Evolutionary conservation across 163 green algal species (phyloP).

Genomic region (Prototheca cutis): DNA sequence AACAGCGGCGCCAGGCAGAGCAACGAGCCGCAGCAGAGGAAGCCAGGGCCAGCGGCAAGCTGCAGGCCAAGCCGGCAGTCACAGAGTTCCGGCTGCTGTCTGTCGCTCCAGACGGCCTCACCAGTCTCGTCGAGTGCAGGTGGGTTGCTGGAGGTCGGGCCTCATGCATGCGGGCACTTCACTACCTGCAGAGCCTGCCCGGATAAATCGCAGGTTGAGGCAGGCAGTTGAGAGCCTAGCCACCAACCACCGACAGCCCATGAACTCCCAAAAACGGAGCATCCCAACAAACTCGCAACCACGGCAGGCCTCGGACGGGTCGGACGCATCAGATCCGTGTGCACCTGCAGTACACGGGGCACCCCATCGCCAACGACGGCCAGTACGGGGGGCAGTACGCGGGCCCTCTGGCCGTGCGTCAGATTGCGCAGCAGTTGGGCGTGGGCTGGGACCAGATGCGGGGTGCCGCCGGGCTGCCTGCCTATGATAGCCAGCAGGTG

Average conservation of each 20-base stretch:
- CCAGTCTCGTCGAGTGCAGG: slow-evolving; percentile 64
- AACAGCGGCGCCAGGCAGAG: neutral
- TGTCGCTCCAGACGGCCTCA: slow-evolving; percentile 42
- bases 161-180: too few relatives aligned
- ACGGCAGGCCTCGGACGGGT: slow-evolving; percentile 62
- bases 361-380: slow-evolving; percentile 77
- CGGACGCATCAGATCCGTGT: slow-evolving; percentile 87
- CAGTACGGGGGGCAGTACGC: slow-evolving; percentile 65
- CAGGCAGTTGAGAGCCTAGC: too few relatives aligned
- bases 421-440: slow-evolving; percentile 14
- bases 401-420: slow-evolving; percentile 25
- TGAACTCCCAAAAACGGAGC: too few relatives aligned
- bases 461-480: neutral
- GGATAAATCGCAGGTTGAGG: too few relatives aligned
- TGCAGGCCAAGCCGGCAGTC: neutral
- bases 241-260: too few relatives aligned
- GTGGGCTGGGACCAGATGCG: slow-evolving; percentile 12
- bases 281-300: too few relatives aligned
- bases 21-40: neutral
- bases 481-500: too few relatives aligned
- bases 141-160: too few relatives aligned
- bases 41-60: too few relatives aligned
- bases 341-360: slow-evolving; percentile 58
- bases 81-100: slow-evolving; percentile 49
- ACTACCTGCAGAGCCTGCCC: too few relatives aligned